Conservation (phyloP, 2,329 filamentous ascomycete species). For the Aspergillus fumigatiaffinis region DNA sequence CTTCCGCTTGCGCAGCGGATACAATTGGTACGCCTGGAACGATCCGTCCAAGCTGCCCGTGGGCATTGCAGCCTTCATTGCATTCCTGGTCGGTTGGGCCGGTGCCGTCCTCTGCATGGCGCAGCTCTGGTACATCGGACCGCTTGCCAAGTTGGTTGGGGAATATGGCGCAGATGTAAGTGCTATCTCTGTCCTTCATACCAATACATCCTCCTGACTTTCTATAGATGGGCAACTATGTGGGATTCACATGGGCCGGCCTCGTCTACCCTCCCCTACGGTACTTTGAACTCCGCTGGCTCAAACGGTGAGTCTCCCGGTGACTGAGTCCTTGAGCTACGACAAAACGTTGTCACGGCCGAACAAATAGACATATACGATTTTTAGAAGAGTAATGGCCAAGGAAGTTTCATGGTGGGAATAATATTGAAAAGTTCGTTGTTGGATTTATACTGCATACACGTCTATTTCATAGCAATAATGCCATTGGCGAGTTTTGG, state of each 20-base stretch:
- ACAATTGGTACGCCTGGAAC: slow-evolving; percentile 61
- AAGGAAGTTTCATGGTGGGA: not conserved
- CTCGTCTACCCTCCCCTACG: slow-evolving; percentile 55
- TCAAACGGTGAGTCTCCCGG: slow-evolving; percentile 39
- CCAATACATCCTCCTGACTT: slow-evolving; percentile 9
- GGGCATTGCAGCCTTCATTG: slow-evolving; percentile 57
- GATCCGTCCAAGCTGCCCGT: slow-evolving; percentile 56
- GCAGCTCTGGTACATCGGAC: slow-evolving; percentile 66
- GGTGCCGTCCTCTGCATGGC: slow-evolving; percentile 65
- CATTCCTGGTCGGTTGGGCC: slow-evolving; percentile 63
- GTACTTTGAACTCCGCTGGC: slow-evolving; percentile 48
- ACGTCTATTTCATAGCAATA: not conserved
- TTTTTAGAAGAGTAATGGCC: not conserved
- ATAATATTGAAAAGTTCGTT: not conserved
- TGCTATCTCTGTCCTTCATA: slow-evolving; percentile 8
- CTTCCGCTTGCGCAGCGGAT: slow-evolving; percentile 52
- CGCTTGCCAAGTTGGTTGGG: slow-evolving; percentile 55
- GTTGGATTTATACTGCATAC: not conserved
- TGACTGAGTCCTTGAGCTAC: not conserved
- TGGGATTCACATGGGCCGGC: slow-evolving; percentile 58
- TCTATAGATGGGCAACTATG: slow-evolving; percentile 53
- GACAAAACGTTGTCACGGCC: not conserved
- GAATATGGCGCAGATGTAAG: slow-evolving; percentile 56
- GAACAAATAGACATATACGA: not conserved
- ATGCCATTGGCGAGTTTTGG: not conserved